Conservation (phyloP, 371 early-diverging fungal species). For the Fennellomyces sp. region DNA sequence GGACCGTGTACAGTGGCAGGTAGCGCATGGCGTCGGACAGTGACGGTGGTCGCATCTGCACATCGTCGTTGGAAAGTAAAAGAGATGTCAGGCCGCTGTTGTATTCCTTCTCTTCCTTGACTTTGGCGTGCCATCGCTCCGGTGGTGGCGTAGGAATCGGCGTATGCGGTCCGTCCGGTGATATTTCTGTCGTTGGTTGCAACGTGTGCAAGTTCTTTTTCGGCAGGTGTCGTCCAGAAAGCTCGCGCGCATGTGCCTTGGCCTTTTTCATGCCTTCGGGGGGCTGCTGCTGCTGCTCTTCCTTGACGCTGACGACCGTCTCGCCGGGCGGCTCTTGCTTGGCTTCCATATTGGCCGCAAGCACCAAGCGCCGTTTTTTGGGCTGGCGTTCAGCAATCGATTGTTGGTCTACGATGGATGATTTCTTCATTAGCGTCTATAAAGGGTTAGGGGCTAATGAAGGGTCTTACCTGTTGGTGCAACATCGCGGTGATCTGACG, state of each 20-base stretch:
- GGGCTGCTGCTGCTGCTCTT: background rate
- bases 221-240: conserved; percentile 39
- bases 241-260: conserved; percentile 33
- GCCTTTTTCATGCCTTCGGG: background rate
- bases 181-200: conserved; percentile 30
- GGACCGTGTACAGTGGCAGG: conserved; percentile 71
- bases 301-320: background rate
- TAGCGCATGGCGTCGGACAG: conserved; percentile 51
- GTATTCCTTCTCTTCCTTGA: conserved; percentile 37
- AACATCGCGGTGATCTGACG: background rate
- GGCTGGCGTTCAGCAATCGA: conserved; percentile 1
- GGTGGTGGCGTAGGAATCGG: conserved; percentile 55
- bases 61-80: background rate
- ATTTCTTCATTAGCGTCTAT: too few relatives aligned
- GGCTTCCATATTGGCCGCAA: conserved; percentile 30
- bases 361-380: conserved; percentile 34
- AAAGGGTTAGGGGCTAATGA: too few relatives aligned
- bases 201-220: conserved; percentile 35
- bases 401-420: too few relatives aligned
- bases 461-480: background rate
- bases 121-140: conserved; percentile 38
- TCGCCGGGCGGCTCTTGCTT: background rate
- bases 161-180: conserved; percentile 44
- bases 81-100: background rate
- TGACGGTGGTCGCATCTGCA: conserved; percentile 15